Percentiles rank a stretch among this genome's conserved stretches.
Conservation (phyloP, 331 rosid species). For the Prunus yedoensis region DNA sequence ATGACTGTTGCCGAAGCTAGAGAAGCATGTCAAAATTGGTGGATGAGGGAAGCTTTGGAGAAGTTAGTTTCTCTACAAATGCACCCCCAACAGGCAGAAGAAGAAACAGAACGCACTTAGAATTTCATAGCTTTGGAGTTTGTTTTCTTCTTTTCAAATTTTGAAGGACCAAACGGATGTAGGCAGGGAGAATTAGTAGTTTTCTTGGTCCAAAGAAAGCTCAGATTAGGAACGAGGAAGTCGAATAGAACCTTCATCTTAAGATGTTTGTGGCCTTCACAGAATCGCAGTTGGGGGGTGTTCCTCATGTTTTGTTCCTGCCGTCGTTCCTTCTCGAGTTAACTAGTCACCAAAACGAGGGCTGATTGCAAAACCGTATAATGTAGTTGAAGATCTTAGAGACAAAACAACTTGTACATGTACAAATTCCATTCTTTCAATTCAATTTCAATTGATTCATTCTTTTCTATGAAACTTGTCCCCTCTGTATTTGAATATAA, state of each 20-base stretch:
- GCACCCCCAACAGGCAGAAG: slow-evolving; percentile 19
- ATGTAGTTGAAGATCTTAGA: slow-evolving; percentile 41
- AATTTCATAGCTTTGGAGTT: background rate
- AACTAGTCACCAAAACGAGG: background rate
- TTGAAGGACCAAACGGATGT: slow-evolving; percentile 25
- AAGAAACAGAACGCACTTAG: background rate
- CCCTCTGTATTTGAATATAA: too few relatives aligned
- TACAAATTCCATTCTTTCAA: slow-evolving; percentile 48
- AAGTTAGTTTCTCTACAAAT: slow-evolving; percentile 43
- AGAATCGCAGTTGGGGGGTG: background rate
- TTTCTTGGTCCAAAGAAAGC: background rate
- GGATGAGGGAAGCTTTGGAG: slow-evolving; percentile 93
- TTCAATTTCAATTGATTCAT: slow-evolving; percentile 36
- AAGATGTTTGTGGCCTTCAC: background rate
- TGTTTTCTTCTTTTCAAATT: slow-evolving; percentile 4
- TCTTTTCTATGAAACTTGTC: slow-evolving; percentile 27
- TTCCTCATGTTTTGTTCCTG: background rate
- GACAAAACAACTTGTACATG: slow-evolving; percentile 30
- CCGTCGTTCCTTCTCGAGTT: slow-evolving; percentile 17
- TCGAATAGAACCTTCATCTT: background rate
- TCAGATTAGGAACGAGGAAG: background rate
- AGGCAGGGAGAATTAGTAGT: slow-evolving; percentile 2
- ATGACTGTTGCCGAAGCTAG: slow-evolving; percentile 70
- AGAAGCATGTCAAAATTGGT: slow-evolving; percentile 66
- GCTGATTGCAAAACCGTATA: slow-evolving; percentile 8